A percentile compares a stretch with the other conserved stretches of the same genome.
Evolutionary conservation across 495 filamentous ascomycete species (phyloP).

Genomic region (Podospora anserina): DNA sequence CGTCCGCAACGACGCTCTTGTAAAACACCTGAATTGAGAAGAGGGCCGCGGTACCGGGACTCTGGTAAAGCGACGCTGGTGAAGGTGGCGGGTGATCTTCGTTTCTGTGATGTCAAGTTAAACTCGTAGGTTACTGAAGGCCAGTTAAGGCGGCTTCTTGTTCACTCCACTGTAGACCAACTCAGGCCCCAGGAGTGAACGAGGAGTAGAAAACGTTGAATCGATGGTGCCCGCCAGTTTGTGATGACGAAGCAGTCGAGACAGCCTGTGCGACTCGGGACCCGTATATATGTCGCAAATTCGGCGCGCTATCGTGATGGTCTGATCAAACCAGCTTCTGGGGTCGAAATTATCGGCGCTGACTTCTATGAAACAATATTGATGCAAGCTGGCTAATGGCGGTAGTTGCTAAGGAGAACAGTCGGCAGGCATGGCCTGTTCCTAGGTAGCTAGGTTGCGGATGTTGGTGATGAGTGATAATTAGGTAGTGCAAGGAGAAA

Average conservation of each 20-base stretch:
- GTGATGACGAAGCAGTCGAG: conserved; percentile 6
- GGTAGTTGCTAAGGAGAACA: neutral
- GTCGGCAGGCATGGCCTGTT: neutral
- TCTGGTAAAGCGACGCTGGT: neutral
- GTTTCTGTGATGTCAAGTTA: conserved; percentile 13
- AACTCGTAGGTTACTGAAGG: conserved; percentile 31
- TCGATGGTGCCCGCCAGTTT: conserved; percentile 80
- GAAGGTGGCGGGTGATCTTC: neutral
- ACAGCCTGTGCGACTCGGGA: neutral
- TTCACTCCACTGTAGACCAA: conserved; percentile 92
- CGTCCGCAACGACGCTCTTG: conserved; percentile 33
- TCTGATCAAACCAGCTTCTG: neutral
- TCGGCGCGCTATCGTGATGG: conserved; percentile 1
- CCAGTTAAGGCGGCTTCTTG: conserved; percentile 96
- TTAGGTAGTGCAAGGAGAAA: neutral
- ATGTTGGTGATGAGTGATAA: neutral
- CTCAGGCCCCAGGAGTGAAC: conserved; percentile 89
- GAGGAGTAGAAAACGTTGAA: conserved; percentile 73
- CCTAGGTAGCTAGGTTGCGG: neutral
- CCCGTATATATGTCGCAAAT: conserved; percentile 2
- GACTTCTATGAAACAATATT: neutral
- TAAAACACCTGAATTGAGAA: conserved; percentile 10
- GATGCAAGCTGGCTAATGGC: neutral
- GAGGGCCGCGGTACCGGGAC: conserved; percentile 7
- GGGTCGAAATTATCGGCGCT: neutral